These are phyloP conservation scores for Rhodotorula sp. DNA, from an alignment of 1,284 basidiomycete genomes.

Conservation along the genomic window DNA sequence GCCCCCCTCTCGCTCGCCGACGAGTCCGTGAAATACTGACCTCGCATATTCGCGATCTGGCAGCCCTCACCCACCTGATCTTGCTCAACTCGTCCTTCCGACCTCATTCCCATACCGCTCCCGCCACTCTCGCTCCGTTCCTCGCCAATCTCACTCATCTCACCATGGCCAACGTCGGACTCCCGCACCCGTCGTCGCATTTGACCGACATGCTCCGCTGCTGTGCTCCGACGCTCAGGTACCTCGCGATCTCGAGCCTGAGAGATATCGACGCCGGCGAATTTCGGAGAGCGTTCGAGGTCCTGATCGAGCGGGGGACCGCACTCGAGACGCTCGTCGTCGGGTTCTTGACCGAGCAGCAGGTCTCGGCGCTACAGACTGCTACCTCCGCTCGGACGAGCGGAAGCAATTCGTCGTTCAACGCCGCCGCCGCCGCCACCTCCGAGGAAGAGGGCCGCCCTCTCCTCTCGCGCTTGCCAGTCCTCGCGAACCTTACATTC, in stretches of 20 bases:
- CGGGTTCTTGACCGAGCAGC: conserved; percentile 25
- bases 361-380: background rate
- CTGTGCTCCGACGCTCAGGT: conserved; percentile 7
- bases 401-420: no score
- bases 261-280: conserved; percentile 21
- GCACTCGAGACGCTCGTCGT: conserved; percentile 12
- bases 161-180: conserved; percentile 33
- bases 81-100: conserved; percentile 30
- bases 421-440: background rate
- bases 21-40: background rate
- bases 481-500: conserved; percentile 3
- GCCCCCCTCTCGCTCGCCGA: no score
- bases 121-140: conserved; percentile 13
- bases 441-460: background rate
- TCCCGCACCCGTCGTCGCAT: conserved; percentile 33
- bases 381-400: background rate
- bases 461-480: conserved; percentile 5
- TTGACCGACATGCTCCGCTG: conserved; percentile 13
- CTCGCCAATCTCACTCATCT: conserved; percentile 15
- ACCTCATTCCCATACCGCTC: conserved; percentile 18
- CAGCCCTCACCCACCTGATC: conserved; percentile 15
- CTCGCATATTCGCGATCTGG: no score
- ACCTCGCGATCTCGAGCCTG: conserved; percentile 26
- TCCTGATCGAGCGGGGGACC: background rate
- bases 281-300: background rate